Conservation (phyloP, 371 early-diverging fungal genomes). For the Mucor irregularis region DNA sequence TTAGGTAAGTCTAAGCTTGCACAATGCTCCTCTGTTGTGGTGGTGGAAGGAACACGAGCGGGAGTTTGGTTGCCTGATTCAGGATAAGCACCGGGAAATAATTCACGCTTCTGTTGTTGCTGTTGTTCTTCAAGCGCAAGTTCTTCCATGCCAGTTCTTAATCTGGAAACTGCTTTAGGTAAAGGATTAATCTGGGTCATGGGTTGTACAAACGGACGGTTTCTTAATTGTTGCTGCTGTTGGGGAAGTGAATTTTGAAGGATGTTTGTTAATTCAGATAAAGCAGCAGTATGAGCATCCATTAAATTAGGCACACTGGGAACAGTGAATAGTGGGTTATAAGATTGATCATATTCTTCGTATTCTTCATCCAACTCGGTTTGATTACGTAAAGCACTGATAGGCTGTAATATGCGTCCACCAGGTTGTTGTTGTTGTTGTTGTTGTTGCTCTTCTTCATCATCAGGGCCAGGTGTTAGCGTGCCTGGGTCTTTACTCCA, state of each 20-base stretch:
- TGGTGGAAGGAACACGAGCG: neutral
- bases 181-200: constrained; percentile 31
- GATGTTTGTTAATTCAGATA: constrained; percentile 45
- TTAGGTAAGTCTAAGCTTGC: too few relatives aligned
- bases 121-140: neutral
- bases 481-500: constrained; percentile 50
- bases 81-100: constrained; percentile 40
- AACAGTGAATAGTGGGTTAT: constrained; percentile 52
- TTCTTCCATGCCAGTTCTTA: constrained; percentile 9
- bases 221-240: constrained; percentile 1
- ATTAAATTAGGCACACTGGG: constrained; percentile 54
- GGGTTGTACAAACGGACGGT: constrained; percentile 5
- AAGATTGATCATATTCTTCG: constrained; percentile 52
- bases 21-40: neutral
- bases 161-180: constrained; percentile 30
- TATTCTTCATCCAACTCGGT: constrained; percentile 35
- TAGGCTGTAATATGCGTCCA: constrained; percentile 6
- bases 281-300: constrained; percentile 42
- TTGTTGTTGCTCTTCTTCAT: constrained; percentile 12
- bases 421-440: neutral
- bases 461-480: constrained; percentile 35
- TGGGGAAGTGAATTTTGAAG: constrained; percentile 37
- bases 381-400: constrained; percentile 1
- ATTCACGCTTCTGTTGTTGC: neutral
- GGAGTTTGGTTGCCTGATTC: constrained; percentile 25